phyloP scores from a whole-genome alignment of 331 rosid species.

The Rosa hybrid region DNA sequence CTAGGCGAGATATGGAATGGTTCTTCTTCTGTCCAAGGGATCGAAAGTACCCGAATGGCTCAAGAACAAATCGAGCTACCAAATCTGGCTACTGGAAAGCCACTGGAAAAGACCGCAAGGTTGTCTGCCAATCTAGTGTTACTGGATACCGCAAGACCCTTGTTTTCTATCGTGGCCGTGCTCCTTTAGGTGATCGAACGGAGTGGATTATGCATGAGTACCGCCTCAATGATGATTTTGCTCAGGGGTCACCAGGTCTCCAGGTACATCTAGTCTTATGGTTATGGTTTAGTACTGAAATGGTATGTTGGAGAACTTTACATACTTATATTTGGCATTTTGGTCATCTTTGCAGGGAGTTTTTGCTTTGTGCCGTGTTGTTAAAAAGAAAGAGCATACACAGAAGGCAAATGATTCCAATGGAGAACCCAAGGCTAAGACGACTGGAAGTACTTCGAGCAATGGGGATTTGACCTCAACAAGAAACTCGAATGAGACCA shows the following conservation, averaged over 20 bases:
- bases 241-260: constrained; percentile 50
- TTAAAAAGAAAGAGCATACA: constrained; percentile 61
- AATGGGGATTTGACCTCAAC: constrained; percentile 37
- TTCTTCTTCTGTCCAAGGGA: constrained; percentile 94
- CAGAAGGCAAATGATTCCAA: constrained; percentile 42
- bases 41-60: constrained; percentile 86
- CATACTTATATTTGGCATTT: neutral
- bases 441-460: constrained; percentile 39
- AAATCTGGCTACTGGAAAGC: constrained; percentile 98
- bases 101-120: constrained; percentile 88
- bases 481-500: constrained; percentile 33
- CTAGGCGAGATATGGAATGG: constrained; percentile 88
- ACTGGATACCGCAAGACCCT: constrained; percentile 83
- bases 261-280: constrained; percentile 43
- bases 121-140: constrained; percentile 54
- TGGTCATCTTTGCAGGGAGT: constrained; percentile 51
- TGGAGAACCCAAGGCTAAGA: constrained; percentile 47
- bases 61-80: constrained; percentile 91
- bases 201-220: constrained; percentile 96
- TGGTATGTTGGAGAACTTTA: neutral
- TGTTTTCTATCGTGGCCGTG: constrained; percentile 88
- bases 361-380: constrained; percentile 82
- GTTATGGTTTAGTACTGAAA: neutral
- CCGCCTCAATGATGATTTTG: constrained; percentile 68
- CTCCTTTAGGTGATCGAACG: constrained; percentile 82